Base-by-base conservation (phyloP, 768 basidiomycete species). In the Mycena kentingensis region DNA sequence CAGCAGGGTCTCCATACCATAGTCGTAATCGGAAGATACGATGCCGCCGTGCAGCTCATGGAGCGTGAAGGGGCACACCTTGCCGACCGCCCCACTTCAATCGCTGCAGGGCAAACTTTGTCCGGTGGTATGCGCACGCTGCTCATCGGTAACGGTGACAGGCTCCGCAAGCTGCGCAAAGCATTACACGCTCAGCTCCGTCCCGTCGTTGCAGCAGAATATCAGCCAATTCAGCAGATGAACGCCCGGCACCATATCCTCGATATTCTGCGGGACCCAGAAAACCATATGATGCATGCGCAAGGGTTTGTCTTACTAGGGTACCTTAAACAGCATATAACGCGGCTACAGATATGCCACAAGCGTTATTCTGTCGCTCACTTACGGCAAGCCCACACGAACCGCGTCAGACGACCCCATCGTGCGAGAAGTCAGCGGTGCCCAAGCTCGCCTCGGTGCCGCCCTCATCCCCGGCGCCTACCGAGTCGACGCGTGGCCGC, bases 1-100 rank as follows among this genome's bases (percentile, higher is more conserved):
- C 74, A 79, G 1, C 70, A 81, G 49, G 84, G 85, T 1, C 61
- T 70, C 12, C 67, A 66, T 10, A 72, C 69, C 10, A 70, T 74
- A 37, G 64, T 81, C 49, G 70, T 84, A 39, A 71, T 83, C 25
- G 78, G 79, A 0, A 68, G 80, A 3, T 63, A 80, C 44, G 65
- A 84, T 64, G 82, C 82, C 31, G 83, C 84, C 0, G 74, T 84
- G 0, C 83, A 85, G 19, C 78, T 86, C 50, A 81, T 86, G 82
- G 84, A 86, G 61, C 80, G 80, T 46, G 80, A 85, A 57, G 83
- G 84, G n/a, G 76, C 78, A 4, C 56, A 71, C 4, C 65, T 80
- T n/a, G 78, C 76, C 1, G 84, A 84, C 58, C 70, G 84, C 44
- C 84, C 84, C 19, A 65, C 69, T 3, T 73, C 71, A 12, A 81